Conservation (phyloP, 2,329 filamentous ascomycete genomes). For the Pseudogymnoascus sp. region DNA sequence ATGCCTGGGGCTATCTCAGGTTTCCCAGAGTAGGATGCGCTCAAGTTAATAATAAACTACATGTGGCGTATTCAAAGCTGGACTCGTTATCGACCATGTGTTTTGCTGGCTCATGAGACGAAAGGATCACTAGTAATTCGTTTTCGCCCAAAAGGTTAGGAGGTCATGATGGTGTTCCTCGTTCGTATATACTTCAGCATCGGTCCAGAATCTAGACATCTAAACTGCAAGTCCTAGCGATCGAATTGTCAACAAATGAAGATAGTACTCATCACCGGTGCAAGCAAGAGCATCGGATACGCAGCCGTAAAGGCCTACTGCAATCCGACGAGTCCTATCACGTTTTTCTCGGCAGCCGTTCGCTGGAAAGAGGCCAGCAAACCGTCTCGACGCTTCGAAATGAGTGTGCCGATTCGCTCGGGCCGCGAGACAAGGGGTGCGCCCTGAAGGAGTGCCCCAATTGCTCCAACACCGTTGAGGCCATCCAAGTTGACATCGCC, state of each 20-base stretch:
- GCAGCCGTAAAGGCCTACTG: slow-evolving; percentile 33
- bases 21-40: no score
- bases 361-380: slow-evolving; percentile 27
- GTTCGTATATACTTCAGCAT: no score
- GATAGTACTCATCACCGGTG: slow-evolving; percentile 34
- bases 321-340: slow-evolving; percentile 31
- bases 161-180: no score
- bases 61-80: no score
- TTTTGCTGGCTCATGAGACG: no score
- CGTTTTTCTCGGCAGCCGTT: slow-evolving; percentile 33
- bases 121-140: no score
- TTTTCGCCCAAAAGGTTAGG: background rate
- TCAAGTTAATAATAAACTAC: no score
- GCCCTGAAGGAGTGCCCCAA: slow-evolving; percentile 21
- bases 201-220: no score
- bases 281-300: slow-evolving; percentile 37
- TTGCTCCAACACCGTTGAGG: slow-evolving; percentile 20
- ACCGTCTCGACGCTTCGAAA: slow-evolving; percentile 30
- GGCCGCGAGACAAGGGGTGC: no score
- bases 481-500: slow-evolving; percentile 18
- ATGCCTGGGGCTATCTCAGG: no score
- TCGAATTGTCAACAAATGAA: slow-evolving; percentile 7
- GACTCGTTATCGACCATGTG: no score
- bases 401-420: slow-evolving; percentile 13
- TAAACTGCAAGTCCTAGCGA: background rate